A percentile compares a stretch with the other conserved stretches of the same genome.
These are phyloP conservation scores for Myriosclerotinia curreyana DNA, from an alignment of 2,329 filamentous ascomycete genomes.

Conservation along the genomic window DNA sequence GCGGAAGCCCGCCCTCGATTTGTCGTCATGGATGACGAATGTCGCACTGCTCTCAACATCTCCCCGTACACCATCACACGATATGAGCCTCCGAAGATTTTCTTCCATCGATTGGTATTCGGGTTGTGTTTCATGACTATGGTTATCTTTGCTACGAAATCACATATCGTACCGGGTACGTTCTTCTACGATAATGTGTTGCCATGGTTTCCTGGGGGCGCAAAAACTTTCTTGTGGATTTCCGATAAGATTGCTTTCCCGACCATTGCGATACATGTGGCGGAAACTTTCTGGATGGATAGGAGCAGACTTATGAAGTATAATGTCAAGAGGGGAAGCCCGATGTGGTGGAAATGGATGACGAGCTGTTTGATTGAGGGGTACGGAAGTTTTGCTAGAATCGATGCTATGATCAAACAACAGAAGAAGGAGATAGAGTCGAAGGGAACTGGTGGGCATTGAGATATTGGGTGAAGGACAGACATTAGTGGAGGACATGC, in stretches of 20 bases:
- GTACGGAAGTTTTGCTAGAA: slow-evolving; percentile 47
- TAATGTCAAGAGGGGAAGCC: slow-evolving; percentile 45
- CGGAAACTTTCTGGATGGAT: slow-evolving; percentile 59
- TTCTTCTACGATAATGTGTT: slow-evolving; percentile 50
- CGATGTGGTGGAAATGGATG: slow-evolving; percentile 56
- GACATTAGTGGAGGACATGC: background rate
- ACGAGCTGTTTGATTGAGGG: slow-evolving; percentile 54
- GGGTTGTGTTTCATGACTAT: slow-evolving; percentile 54
- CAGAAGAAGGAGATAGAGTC: slow-evolving; percentile 44
- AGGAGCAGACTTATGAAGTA: slow-evolving; percentile 47
- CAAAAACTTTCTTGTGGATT: slow-evolving; percentile 55
- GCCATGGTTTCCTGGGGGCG: slow-evolving; percentile 54
- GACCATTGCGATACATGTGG: slow-evolving; percentile 61
- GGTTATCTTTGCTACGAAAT: slow-evolving; percentile 48
- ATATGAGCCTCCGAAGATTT: slow-evolving; percentile 40
- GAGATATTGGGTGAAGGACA: background rate
- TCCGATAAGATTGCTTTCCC: slow-evolving; percentile 57
- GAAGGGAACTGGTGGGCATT: slow-evolving; percentile 13
- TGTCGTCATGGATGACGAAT: slow-evolving; percentile 67
- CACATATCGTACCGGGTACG: slow-evolving; percentile 53
- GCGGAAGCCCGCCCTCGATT: slow-evolving; percentile 66
- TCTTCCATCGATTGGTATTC: slow-evolving; percentile 53
- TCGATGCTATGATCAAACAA: slow-evolving; percentile 49
- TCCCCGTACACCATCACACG: slow-evolving; percentile 42
- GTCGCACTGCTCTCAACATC: slow-evolving; percentile 58